Base-by-base conservation (phyloP, 345 rosid genomes). In the Syzygium grande region DNA sequence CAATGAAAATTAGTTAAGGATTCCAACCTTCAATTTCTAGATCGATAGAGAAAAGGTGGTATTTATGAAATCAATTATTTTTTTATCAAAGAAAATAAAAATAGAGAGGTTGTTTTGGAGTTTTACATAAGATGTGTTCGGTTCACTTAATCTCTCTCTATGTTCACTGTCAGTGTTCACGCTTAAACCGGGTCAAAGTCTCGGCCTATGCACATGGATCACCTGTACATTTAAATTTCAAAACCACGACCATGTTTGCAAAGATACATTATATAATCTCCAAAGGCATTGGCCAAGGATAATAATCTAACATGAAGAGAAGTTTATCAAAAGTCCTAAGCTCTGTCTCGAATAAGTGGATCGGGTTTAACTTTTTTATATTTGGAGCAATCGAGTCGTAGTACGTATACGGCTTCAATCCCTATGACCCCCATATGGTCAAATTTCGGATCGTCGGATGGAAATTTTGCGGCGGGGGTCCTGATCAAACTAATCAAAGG, bases 401-500 rank as follows among this genome's bases (percentile, higher is more conserved):
- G 41, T 38, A 38, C 41, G 41, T 41, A 3, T 0, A 5, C 9
- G 23, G 2, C 23, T 34, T 68, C 46, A 68, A 30, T 68, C 12
- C 25, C 7, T 3, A 1, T 4, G 11, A 34, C 46, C 46, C 43
- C 1, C 3, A 1, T 8, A 34, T 1, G 5, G 25, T 34, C 43
- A 34, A 68, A 58, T 65, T 30, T 15, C 1, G 5, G 19, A 29
- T 6, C 17, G 43, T 16, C 10, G 8, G 2, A 3, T 9, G 79
- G 43, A 68, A 34, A 68, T 30, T 68, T 0, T 17, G 3, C 9
- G 46, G 23, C 2, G 0, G 9, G 34, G 23, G 25, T 34, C 46
- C 4, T 19, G 25, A 34, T 68, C 46, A 17, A 34, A 34, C 79
- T 34, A 5, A 68, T 68, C 79, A 68, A 34, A 21, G 79, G 79